phyloP scores from a whole-genome alignment of 306 rosid genomes.

The Lathyrus aphaca region DNA sequence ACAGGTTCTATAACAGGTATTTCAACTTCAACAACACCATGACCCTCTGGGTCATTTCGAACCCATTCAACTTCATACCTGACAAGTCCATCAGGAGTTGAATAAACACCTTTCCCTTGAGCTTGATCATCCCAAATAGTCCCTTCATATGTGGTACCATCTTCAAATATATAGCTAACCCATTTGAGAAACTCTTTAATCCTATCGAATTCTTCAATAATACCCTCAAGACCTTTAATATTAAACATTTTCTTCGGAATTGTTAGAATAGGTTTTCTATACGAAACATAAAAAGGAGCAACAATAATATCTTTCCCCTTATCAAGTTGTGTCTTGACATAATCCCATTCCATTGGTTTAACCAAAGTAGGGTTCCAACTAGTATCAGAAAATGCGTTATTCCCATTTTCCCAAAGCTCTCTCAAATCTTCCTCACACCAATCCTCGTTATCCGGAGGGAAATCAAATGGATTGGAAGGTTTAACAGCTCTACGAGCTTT shows the following conservation, averaged over 20 bases:
- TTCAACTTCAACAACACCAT: too few relatives aligned
- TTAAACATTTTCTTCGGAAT: slow-evolving; percentile 56
- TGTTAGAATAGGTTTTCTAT: slow-evolving; percentile 58
- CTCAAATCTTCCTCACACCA: slow-evolving; percentile 76
- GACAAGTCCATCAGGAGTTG: slow-evolving; percentile 65
- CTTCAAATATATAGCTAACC: slow-evolving; percentile 87
- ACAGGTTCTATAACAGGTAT: too few relatives aligned
- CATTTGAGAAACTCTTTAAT: slow-evolving; percentile 89
- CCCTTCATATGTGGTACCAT: slow-evolving; percentile 95
- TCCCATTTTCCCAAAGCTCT: slow-evolving; percentile 83
- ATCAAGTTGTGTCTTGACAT: slow-evolving; percentile 47
- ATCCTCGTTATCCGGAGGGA: slow-evolving; percentile 70
- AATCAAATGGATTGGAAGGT: slow-evolving; percentile 53
- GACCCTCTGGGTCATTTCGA: too few relatives aligned
- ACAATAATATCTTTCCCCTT: slow-evolving; percentile 64
- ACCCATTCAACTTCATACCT: too few relatives aligned
- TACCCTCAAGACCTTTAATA: slow-evolving; percentile 56
- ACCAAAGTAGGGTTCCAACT: slow-evolving; percentile 93
- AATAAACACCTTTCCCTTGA: slow-evolving; percentile 91
- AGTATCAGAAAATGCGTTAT: slow-evolving; percentile 49
- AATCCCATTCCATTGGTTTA: slow-evolving; percentile 60
- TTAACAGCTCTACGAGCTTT: neutral
- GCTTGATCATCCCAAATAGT: slow-evolving; percentile 98
- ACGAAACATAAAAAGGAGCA: slow-evolving; percentile 84
- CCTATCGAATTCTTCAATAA: slow-evolving; percentile 85